These are phyloP conservation scores for Candida xyloterini DNA, from an alignment of 805 yeast genomes.

Conservation along the genomic window DNA sequence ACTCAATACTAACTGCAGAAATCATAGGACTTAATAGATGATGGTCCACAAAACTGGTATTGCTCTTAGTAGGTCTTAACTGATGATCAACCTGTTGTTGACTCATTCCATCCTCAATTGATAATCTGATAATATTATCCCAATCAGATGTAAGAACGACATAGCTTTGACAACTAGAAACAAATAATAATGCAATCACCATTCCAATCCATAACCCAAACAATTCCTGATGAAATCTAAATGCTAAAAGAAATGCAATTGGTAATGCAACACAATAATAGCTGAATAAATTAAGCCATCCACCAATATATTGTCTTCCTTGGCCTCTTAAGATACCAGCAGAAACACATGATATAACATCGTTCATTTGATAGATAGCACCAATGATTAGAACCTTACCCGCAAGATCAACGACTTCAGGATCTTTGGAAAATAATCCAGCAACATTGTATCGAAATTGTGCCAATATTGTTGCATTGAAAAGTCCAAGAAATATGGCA, in stretches of 20 bases:
- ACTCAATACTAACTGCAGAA: slow-evolving; percentile 11
- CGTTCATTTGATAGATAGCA: slow-evolving; percentile 68
- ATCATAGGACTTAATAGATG: slow-evolving; percentile 28
- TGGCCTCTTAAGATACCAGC: slow-evolving; percentile 80
- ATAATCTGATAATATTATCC: slow-evolving; percentile 24
- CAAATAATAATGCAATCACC: slow-evolving; percentile 33
- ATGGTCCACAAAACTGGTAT: slow-evolving; percentile 26
- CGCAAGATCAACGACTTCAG: slow-evolving; percentile 51
- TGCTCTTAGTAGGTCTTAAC: slow-evolving; percentile 16
- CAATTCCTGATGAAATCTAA: slow-evolving; percentile 46
- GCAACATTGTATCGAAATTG: slow-evolving; percentile 44
- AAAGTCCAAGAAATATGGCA: slow-evolving; percentile 39
- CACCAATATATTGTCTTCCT: slow-evolving; percentile 67
- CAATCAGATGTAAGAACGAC: slow-evolving; percentile 29
- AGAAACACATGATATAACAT: slow-evolving; percentile 65
- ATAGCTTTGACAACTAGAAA: slow-evolving; percentile 43
- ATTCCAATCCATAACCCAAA: slow-evolving; percentile 65
- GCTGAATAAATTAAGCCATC: slow-evolving; percentile 52
- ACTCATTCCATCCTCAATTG: slow-evolving; percentile 28
- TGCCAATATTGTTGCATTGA: slow-evolving; percentile 47
- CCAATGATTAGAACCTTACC: slow-evolving; percentile 55
- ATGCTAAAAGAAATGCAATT: slow-evolving; percentile 51
- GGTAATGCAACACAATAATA: slow-evolving; percentile 67
- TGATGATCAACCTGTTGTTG: slow-evolving; percentile 5
- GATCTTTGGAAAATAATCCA: slow-evolving; percentile 57